Evolutionary conservation across 1,139 yeast species (phyloP).

Genomic region (Suzukiozyma palmioleophila): DNA sequence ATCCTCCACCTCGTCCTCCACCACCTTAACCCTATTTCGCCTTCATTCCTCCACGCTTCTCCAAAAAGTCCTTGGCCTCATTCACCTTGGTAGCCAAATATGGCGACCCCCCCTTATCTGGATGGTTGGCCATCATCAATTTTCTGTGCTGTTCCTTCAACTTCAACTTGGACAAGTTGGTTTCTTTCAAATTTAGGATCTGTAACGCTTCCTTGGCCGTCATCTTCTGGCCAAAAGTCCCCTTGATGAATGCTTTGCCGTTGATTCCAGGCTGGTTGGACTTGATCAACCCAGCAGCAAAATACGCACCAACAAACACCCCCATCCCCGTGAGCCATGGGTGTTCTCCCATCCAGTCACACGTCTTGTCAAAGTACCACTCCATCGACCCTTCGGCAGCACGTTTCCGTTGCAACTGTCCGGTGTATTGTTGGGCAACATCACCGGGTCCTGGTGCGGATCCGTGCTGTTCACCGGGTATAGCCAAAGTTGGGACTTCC

Average conservation of each 20-base stretch:
- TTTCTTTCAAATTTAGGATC: constrained; percentile 79
- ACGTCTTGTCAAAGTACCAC: constrained; percentile 63
- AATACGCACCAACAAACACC: constrained; percentile 58
- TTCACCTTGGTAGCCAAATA: constrained; percentile 93
- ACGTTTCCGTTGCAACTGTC: constrained; percentile 37
- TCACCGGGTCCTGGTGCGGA: constrained; percentile 13
- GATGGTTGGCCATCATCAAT: constrained; percentile 89
- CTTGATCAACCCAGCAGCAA: constrained; percentile 66
- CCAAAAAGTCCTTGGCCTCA: constrained; percentile 93
- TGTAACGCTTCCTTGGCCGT: constrained; percentile 85
- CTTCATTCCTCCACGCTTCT: constrained; percentile 69
- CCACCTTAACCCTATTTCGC: too few relatives aligned
- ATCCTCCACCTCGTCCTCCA: too few relatives aligned
- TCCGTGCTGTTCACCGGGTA: constrained; percentile 48
- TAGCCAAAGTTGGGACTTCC: constrained; percentile 56
- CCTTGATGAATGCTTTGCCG: constrained; percentile 71
- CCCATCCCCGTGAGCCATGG: constrained; percentile 76
- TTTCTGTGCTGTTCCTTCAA: constrained; percentile 90
- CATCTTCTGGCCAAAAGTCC: constrained; percentile 91
- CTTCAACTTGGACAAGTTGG: constrained; percentile 67
- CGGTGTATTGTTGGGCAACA: constrained; percentile 29
- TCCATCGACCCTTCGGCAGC: constrained; percentile 53
- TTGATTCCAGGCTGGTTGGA: constrained; percentile 68
- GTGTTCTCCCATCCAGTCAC: constrained; percentile 66
- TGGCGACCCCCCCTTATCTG: constrained; percentile 97